These are phyloP conservation scores for Irpex sp. DNA, from an alignment of 1,284 basidiomycete species.

Conservation along the genomic window DNA sequence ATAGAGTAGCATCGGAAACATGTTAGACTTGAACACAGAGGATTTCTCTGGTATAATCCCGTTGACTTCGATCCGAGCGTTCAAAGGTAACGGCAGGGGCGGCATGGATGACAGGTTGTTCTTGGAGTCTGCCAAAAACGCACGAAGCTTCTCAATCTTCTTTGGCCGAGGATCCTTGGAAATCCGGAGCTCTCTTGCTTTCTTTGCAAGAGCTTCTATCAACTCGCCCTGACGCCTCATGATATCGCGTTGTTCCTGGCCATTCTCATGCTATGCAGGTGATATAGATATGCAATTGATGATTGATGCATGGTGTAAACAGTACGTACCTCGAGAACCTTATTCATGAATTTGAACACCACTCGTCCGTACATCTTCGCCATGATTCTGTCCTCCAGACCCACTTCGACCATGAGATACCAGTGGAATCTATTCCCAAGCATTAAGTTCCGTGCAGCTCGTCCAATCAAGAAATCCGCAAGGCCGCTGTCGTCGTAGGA, in stretches of 20 bases:
- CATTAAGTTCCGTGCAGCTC: constrained; percentile 80
- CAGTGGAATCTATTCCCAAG: constrained; percentile 94
- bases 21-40: constrained; percentile 96
- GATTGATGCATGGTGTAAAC: constrained; percentile 10
- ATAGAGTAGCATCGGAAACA: constrained; percentile 88
- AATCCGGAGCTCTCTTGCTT: constrained; percentile 82
- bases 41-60: constrained; percentile 91
- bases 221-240: constrained; percentile 86
- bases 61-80: constrained; percentile 78
- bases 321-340: constrained; percentile 72
- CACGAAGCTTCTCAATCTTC: constrained; percentile 93
- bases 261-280: constrained; percentile 62
- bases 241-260: constrained; percentile 75
- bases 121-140: constrained; percentile 82
- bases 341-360: constrained; percentile 84
- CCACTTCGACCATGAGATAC: constrained; percentile 96
- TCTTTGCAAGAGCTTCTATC: constrained; percentile 78
- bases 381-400: constrained; percentile 73
- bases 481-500: constrained; percentile 84
- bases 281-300: constrained; percentile 3
- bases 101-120: constrained; percentile 73
- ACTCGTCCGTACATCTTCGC: constrained; percentile 93
- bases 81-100: constrained; percentile 85
- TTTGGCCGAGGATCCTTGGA: constrained; percentile 93
- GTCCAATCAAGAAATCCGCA: constrained; percentile 86